A percentile compares a stretch with the other conserved stretches of the same genome.
These are phyloP conservation scores for Lyophyllum decastes DNA, from an alignment of 768 basidiomycete species.

Conservation along the genomic window DNA sequence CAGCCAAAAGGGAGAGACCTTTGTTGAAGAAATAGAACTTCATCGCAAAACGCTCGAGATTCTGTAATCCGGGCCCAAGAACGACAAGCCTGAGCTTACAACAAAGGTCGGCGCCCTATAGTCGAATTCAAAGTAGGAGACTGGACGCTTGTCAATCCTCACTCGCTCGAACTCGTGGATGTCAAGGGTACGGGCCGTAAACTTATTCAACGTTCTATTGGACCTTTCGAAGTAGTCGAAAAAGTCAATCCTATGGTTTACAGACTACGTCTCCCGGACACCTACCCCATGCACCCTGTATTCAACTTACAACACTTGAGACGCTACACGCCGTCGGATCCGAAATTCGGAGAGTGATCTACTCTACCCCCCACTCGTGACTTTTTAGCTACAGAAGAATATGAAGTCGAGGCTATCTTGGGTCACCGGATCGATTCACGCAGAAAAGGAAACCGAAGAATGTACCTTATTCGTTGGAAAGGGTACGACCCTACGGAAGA, in stretches of 20 bases:
- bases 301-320: slow-evolving; percentile 6
- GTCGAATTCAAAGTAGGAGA: background rate
- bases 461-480: background rate
- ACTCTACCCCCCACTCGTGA: background rate
- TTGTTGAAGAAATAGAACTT: background rate
- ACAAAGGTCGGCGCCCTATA: slow-evolving; percentile 4
- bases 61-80: background rate
- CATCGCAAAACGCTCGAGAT: background rate
- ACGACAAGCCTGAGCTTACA: background rate
- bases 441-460: background rate
- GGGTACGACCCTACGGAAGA: background rate
- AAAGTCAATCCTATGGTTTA: slow-evolving; percentile 25
- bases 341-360: background rate
- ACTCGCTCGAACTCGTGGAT: slow-evolving; percentile 24
- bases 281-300: slow-evolving; percentile 26
- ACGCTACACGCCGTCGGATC: background rate
- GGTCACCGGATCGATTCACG: background rate
- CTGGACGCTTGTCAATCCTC: slow-evolving; percentile 23
- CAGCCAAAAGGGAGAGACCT: background rate
- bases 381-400: background rate
- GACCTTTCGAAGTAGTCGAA: slow-evolving; percentile 25
- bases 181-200: slow-evolving; percentile 22
- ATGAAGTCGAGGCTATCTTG: background rate
- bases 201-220: slow-evolving; percentile 21
- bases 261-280: slow-evolving; percentile 20